Conservation (phyloP, 768 basidiomycete genomes). For the Kwoniella mangroviensis region DNA sequence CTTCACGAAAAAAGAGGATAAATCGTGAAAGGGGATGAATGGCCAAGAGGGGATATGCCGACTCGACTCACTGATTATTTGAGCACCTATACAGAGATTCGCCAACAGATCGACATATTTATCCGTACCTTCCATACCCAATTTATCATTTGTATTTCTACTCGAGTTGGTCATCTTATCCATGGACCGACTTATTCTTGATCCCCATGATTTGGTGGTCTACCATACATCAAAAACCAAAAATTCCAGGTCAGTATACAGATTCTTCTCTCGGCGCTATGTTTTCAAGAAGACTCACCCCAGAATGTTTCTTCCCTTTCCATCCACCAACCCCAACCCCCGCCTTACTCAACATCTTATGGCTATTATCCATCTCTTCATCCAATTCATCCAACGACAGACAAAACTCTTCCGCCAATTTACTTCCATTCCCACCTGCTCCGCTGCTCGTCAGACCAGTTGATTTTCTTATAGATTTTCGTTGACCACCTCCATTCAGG, state of each 20-base stretch:
- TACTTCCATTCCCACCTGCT: not conserved
- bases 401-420: conserved; percentile 32
- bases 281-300: conserved; percentile 15
- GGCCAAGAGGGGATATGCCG: not conserved
- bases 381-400: conserved; percentile 42
- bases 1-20: not conserved
- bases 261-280: no score
- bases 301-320: conserved; percentile 49
- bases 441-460: not conserved
- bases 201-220: conserved; percentile 32
- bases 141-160: conserved; percentile 15
- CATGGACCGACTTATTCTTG: conserved; percentile 33
- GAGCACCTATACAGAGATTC: conserved; percentile 36
- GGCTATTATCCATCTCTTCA: conserved; percentile 46
- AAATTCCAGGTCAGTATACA: not conserved
- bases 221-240: not conserved
- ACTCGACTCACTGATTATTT: conserved; percentile 40
- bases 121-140: conserved; percentile 35
- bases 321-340: conserved; percentile 37
- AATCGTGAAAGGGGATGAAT: not conserved
- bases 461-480: conserved; percentile 1
- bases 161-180: conserved; percentile 45
- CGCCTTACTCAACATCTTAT: conserved; percentile 36
- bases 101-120: conserved; percentile 47
- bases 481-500: conserved; percentile 20